These are phyloP conservation scores for Craterostigma plantagineum DNA, from an alignment of 257 asterid genomes.

Conservation along the genomic window DNA sequence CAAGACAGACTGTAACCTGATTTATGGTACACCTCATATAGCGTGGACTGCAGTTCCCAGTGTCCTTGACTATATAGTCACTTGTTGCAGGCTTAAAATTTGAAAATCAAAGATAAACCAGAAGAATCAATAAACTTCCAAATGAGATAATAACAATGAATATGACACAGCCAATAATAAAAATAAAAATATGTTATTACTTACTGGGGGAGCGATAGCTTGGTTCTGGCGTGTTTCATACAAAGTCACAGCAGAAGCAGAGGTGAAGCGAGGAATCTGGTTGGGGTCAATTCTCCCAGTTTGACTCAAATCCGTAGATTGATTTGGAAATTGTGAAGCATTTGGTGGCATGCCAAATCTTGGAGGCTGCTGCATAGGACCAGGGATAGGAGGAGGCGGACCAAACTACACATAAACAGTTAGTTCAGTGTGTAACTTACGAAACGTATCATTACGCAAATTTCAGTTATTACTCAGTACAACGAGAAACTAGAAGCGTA, in stretches of 20 bases:
- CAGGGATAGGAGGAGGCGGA: constrained; percentile 53
- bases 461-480: no score
- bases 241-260: constrained; percentile 43
- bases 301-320: constrained; percentile 61
- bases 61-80: constrained; percentile 81
- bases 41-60: constrained; percentile 99
- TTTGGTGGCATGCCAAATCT: constrained; percentile 77
- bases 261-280: constrained; percentile 88
- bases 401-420: constrained; percentile 24
- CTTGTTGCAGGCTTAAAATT: constrained; percentile 81
- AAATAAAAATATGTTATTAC: constrained; percentile 1
- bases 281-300: constrained; percentile 82
- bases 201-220: constrained; percentile 99
- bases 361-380: constrained; percentile 54
- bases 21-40: constrained; percentile 89
- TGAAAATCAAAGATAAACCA: no score
- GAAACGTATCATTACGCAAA: no score
- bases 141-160: no score
- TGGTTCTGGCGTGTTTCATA: constrained; percentile 98
- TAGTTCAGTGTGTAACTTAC: no score
- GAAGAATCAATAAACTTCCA: no score
- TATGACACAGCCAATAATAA: no score
- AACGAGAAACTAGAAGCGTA: no score
- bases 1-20: constrained; percentile 31
- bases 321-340: constrained; percentile 44